Conservation (phyloP, 108 stramenopile genomes). For the Pseudonitzschia multiseries region DNA sequence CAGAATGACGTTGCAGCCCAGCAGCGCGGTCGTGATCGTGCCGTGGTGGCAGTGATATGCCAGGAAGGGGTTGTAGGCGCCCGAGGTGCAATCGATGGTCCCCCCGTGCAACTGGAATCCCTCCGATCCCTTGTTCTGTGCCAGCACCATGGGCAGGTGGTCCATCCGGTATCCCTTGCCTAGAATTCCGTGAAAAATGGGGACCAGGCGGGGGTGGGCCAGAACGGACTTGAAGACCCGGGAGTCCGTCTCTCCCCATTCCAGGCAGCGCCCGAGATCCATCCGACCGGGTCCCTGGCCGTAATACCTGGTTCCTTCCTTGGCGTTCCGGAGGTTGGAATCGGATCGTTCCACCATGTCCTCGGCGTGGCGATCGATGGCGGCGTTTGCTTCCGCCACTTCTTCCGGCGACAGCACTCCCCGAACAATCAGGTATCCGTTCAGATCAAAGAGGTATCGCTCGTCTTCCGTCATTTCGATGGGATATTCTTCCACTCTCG, state of each 20-base stretch:
- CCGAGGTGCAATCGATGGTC: constrained; percentile 77
- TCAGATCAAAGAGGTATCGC: constrained; percentile 90
- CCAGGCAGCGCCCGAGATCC: constrained; percentile 85
- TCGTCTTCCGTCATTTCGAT: constrained; percentile 81
- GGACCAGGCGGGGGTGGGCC: constrained; percentile 84
- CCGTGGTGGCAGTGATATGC: constrained; percentile 83
- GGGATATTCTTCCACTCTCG: constrained; percentile 28
- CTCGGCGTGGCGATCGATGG: constrained; percentile 69
- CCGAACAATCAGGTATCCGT: constrained; percentile 83
- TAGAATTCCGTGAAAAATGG: constrained; percentile 82
- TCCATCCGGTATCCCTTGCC: constrained; percentile 93
- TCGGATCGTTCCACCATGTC: constrained; percentile 71
- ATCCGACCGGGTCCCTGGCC: constrained; percentile 78
- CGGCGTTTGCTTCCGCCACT: constrained; percentile 69
- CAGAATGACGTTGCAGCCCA: constrained; percentile 85
- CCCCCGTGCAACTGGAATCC: constrained; percentile 92
- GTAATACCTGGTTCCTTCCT: constrained; percentile 60
- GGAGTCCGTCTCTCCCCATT: constrained; percentile 76
- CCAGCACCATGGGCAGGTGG: constrained; percentile 84
- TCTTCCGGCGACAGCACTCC: constrained; percentile 81
- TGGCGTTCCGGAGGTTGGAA: constrained; percentile 71
- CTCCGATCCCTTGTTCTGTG: constrained; percentile 84
- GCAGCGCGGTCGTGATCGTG: constrained; percentile 60
- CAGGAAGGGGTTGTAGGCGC: constrained; percentile 80
- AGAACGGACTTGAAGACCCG: constrained; percentile 77